A percentile compares a stretch with the other conserved stretches of the same genome.
These are phyloP conservation scores for Saksenaea oblongispora DNA, from an alignment of 371 early-diverging fungal species.

Conservation along the genomic window DNA sequence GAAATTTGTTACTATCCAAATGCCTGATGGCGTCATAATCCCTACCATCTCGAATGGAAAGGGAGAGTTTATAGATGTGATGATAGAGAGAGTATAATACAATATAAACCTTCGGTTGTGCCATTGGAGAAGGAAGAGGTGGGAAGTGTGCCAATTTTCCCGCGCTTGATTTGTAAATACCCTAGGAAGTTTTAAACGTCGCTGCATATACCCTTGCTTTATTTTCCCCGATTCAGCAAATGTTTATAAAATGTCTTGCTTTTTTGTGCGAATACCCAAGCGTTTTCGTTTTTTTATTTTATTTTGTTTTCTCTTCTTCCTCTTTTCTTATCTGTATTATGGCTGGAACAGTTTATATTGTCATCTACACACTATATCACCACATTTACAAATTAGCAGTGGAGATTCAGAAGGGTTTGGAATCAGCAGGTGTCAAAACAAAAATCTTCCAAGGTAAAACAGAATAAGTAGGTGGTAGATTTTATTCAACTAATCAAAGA, in stretches of 20 bases:
- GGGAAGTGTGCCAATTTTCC: not conserved
- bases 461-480: not conserved
- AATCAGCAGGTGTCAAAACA: constrained; percentile 58
- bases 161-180: constrained; percentile 2
- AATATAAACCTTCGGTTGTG: constrained; percentile 54
- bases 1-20: not conserved
- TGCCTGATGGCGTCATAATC: not conserved
- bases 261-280: not conserved
- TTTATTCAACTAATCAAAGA: not conserved
- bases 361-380: constrained; percentile 73
- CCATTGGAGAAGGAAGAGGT: constrained; percentile 6
- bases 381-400: constrained; percentile 76
- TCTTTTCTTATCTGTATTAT: constrained; percentile 8
- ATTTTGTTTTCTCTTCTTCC: not conserved
- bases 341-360: constrained; percentile 55
- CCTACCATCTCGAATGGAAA: constrained; percentile 57
- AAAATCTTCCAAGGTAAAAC: constrained; percentile 61
- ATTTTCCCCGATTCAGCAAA: constrained; percentile 3
- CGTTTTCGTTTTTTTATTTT: constrained; percentile 7
- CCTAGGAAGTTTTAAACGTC: constrained; percentile 3
- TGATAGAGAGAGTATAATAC: constrained; percentile 74
- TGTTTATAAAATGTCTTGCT: constrained; percentile 4
- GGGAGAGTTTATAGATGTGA: constrained; percentile 74
- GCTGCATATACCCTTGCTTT: not conserved
- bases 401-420: constrained; percentile 64